Conservation (phyloP, 2,329 filamentous ascomycete species). For the Epichloe brachyelytri region DNA sequence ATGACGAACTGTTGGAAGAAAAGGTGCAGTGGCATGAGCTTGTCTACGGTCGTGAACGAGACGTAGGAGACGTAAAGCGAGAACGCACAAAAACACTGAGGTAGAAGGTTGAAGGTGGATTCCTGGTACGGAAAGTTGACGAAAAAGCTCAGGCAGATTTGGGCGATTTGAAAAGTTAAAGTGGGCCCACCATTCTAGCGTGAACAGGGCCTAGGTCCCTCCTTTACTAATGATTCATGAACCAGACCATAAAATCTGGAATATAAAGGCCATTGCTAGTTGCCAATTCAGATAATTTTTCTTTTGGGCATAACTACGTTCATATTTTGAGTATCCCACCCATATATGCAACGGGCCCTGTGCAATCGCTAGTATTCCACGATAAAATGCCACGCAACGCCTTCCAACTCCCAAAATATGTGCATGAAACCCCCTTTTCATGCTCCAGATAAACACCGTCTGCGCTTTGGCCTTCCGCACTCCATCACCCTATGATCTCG, state of each 20-base stretch:
- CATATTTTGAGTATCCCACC: too few relatives aligned
- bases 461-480: not conserved
- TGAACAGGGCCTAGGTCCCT: too few relatives aligned
- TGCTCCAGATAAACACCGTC: not conserved
- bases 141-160: not conserved
- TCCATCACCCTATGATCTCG: constrained; percentile 9
- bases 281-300: not conserved
- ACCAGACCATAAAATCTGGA: too few relatives aligned
- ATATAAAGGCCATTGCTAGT: too few relatives aligned
- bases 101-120: not conserved
- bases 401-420: constrained; percentile 2
- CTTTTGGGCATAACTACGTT: too few relatives aligned
- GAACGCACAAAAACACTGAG: not conserved
- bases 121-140: not conserved
- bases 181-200: not conserved
- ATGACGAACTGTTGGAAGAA: constrained; percentile 6
- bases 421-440: not conserved
- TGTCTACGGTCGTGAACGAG: too few relatives aligned
- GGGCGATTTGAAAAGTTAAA: not conserved
- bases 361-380: not conserved
- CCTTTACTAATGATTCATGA: too few relatives aligned
- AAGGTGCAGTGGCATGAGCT: not conserved
- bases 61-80: not conserved
- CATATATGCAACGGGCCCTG: not conserved
- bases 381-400: not conserved